These are phyloP conservation scores for Danielozyma ontarioensis DNA, from an alignment of 805 yeast genomes.

Conservation along the genomic window DNA sequence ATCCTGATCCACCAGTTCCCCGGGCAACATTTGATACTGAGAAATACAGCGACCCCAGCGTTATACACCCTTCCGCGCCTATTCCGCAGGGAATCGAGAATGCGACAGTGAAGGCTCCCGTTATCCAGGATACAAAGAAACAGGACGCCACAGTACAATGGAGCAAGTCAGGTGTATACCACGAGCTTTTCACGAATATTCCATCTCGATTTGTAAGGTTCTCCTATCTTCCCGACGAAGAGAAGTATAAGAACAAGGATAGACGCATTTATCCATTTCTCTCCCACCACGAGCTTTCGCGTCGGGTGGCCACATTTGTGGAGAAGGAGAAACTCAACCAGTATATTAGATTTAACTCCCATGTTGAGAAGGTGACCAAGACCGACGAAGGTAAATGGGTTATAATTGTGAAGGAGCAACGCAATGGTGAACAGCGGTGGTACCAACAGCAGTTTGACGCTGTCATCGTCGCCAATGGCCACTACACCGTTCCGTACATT, in stretches of 20 bases:
- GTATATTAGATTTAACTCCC: slow-evolving; percentile 33
- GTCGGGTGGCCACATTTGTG: slow-evolving; percentile 22
- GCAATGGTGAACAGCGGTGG: slow-evolving; percentile 26
- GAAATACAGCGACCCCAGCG: slow-evolving; percentile 28
- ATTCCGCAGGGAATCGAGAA: slow-evolving; percentile 10
- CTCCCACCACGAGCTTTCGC: slow-evolving; percentile 27
- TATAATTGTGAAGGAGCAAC: slow-evolving; percentile 16
- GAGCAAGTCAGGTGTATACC: slow-evolving; percentile 34
- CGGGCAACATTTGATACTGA: slow-evolving; percentile 26
- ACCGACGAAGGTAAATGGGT: slow-evolving; percentile 34
- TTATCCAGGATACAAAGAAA: slow-evolving; percentile 6
- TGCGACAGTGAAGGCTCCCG: slow-evolving; percentile 14
- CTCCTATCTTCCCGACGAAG: slow-evolving; percentile 26
- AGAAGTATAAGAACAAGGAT: slow-evolving; percentile 13
- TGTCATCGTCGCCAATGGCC: slow-evolving; percentile 61
- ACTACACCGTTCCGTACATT: slow-evolving; percentile 54
- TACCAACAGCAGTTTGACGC: slow-evolving; percentile 52
- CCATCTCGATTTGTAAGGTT: slow-evolving; percentile 34
- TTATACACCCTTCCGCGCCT: slow-evolving; percentile 14
- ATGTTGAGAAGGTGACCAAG: slow-evolving; percentile 34
- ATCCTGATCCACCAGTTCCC: slow-evolving; percentile 18
- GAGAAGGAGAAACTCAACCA: slow-evolving; percentile 19
- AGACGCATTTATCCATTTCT: slow-evolving; percentile 33
- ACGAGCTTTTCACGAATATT: slow-evolving; percentile 37
- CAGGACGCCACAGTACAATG: slow-evolving; percentile 23